A percentile compares a stretch with the other conserved stretches of the same genome.
Conservation (phyloP, 768 basidiomycete genomes). For the Phlebiopsis flavidoalba region DNA sequence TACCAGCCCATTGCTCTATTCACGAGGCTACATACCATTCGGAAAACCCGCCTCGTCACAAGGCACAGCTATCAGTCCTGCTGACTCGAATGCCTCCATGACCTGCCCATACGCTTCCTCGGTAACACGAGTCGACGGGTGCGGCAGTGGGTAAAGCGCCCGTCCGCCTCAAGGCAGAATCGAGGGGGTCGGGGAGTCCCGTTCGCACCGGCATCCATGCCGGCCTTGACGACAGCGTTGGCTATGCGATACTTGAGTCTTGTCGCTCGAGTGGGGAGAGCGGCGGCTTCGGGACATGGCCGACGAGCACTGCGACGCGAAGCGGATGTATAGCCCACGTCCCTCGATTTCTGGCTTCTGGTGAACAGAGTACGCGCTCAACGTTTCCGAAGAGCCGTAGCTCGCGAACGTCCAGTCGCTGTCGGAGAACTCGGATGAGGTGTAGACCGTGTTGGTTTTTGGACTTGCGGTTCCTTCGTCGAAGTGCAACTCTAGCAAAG, state of each 20-base stretch:
- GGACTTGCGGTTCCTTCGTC: constrained; percentile 13
- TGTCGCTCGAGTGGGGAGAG: constrained; percentile 16
- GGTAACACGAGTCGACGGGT: constrained; percentile 27
- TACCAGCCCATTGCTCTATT: neutral
- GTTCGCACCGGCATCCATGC: constrained; percentile 31
- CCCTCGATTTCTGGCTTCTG: constrained; percentile 3
- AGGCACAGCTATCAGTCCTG: constrained; percentile 30
- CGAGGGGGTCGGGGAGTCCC: constrained; percentile 16
- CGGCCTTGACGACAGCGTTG: constrained; percentile 32
- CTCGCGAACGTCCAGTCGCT: constrained; percentile 2
- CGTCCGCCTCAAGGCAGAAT: neutral
- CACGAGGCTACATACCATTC: constrained; percentile 23
- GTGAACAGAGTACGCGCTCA: neutral
- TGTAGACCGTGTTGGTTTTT: constrained; percentile 5
- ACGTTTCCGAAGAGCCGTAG: constrained; percentile 1
- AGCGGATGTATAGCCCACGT: constrained; percentile 6
- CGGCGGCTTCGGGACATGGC: constrained; percentile 14
- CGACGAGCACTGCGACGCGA: constrained; percentile 1
- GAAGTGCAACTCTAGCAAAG: constrained; percentile 30
- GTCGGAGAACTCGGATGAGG: constrained; percentile 5
- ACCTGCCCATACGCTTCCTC: constrained; percentile 41
- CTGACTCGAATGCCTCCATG: constrained; percentile 32
- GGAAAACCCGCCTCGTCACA: constrained; percentile 26
- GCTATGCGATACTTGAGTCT: constrained; percentile 32
- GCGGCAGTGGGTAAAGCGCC: neutral